A percentile compares a stretch with the other conserved stretches of the same genome.
Conservation (phyloP, 257 asterid genomes). For the Forsythia suspensa region DNA sequence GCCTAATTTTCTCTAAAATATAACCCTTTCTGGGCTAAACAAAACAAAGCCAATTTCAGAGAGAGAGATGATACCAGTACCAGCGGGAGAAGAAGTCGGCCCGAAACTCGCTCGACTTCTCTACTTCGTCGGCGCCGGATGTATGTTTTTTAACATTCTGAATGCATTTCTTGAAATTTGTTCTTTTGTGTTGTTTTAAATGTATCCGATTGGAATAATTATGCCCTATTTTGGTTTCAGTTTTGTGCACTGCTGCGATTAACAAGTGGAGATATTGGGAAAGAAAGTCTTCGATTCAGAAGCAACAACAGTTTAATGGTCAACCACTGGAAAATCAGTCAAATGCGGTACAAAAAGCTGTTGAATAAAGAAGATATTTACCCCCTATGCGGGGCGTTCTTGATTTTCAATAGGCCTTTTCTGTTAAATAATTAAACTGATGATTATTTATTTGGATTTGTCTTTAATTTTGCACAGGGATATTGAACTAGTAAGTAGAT, state of each 20-base stretch:
- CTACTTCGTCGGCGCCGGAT: conserved; percentile 64
- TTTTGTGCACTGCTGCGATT: conserved; percentile 50
- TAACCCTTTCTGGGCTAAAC: neutral
- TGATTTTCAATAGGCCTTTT: neutral
- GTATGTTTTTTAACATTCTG: conserved; percentile 22
- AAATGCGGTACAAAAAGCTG: conserved; percentile 36
- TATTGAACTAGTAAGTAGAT: neutral
- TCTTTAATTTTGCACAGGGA: neutral
- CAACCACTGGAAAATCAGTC: conserved; percentile 34
- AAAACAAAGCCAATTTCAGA: conserved; percentile 5
- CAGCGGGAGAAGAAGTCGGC: conserved; percentile 53
- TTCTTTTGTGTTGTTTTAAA: neutral
- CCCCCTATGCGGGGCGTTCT: neutral
- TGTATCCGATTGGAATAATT: neutral
- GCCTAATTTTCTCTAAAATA: too few relatives aligned
- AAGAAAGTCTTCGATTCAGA: conserved; percentile 32
- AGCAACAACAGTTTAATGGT: conserved; percentile 38
- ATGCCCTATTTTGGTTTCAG: conserved; percentile 20
- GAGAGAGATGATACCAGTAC: conserved; percentile 23
- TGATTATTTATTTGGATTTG: neutral
- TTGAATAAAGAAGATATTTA: conserved; percentile 17
- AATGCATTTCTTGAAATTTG: neutral
- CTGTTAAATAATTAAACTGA: neutral
- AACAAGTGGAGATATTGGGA: conserved; percentile 62
- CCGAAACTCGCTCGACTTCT: conserved; percentile 54